Percentiles rank a stretch among this genome's conserved stretches.
phyloP scores from a whole-genome alignment of 148 eudicot species.

The Tetragonia tetragonoides region DNA sequence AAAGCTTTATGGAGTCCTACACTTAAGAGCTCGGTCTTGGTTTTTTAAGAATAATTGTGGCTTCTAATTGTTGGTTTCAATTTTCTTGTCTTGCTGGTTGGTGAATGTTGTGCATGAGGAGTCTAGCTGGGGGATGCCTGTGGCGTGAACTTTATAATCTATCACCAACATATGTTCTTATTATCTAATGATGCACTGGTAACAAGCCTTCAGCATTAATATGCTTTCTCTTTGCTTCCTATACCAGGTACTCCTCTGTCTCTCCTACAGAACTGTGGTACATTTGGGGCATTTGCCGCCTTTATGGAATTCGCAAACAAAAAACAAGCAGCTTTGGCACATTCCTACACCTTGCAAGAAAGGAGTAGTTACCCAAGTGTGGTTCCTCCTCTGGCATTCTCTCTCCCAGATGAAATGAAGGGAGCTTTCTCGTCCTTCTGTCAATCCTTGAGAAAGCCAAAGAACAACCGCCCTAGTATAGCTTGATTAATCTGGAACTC shows the following conservation, averaged over 20 bases:
- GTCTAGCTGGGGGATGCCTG: background rate
- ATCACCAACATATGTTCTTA: background rate
- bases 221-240: constrained; percentile 1
- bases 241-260: constrained; percentile 76
- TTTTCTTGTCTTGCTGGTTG: background rate
- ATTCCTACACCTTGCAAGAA: constrained; percentile 27
- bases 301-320: constrained; percentile 76
- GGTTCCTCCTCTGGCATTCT: constrained; percentile 59
- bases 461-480: constrained; percentile 3
- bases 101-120: no score
- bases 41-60: background rate
- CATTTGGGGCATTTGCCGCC: constrained; percentile 82
- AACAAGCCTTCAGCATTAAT: background rate
- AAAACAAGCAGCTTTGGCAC: constrained; percentile 77
- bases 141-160: background rate
- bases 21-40: background rate
- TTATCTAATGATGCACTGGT: background rate
- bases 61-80: no score
- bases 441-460: constrained; percentile 40
- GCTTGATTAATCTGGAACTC: background rate
- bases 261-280: constrained; percentile 75
- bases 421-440: constrained; percentile 57
- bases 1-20: background rate
- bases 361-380: constrained; percentile 27
- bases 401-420: constrained; percentile 58